Evolutionary conservation across 176 grass and related monocot genomes (phyloP).

Genomic region (Rhynchospora tenuis): DNA sequence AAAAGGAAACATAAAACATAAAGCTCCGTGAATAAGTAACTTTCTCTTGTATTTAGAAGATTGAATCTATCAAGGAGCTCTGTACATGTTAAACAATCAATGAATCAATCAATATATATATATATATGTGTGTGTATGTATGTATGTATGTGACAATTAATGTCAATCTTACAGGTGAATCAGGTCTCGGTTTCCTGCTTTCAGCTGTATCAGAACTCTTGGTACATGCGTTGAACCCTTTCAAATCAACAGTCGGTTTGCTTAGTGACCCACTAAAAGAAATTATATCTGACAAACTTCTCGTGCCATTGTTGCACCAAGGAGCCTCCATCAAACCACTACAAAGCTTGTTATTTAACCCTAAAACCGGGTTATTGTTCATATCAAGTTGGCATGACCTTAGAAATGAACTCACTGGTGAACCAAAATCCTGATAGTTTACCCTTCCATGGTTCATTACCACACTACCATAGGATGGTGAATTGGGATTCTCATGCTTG

Average conservation of each 20-base stretch:
- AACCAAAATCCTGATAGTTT: background rate
- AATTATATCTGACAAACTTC: slow-evolving; percentile 71
- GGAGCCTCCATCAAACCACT: slow-evolving; percentile 36
- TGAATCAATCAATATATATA: too few relatives aligned
- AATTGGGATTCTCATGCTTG: slow-evolving; percentile 42
- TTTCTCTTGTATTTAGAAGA: too few relatives aligned
- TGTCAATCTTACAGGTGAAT: slow-evolving; percentile 53
- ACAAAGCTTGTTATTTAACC: slow-evolving; percentile 49
- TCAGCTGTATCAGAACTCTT: slow-evolving; percentile 31
- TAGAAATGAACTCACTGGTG: slow-evolving; percentile 31
- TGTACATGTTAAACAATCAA: too few relatives aligned
- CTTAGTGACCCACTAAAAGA: slow-evolving; percentile 41
- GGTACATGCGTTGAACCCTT: slow-evolving; percentile 6
- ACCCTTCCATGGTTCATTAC: background rate
- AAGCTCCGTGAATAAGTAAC: too few relatives aligned
- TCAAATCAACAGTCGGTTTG: slow-evolving; percentile 7
- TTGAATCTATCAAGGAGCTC: too few relatives aligned
- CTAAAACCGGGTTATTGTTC: slow-evolving; percentile 46
- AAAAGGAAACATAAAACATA: background rate
- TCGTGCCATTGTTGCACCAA: slow-evolving; percentile 51
- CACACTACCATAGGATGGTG: slow-evolving; percentile 13
- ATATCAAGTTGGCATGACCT: slow-evolving; percentile 27
- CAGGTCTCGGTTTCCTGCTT: slow-evolving; percentile 48
- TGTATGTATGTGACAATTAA: background rate
- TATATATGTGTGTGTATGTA: too few relatives aligned